Base-by-base conservation (phyloP, 768 basidiomycete genomes). In the Holtermannia corniformis region DNA sequence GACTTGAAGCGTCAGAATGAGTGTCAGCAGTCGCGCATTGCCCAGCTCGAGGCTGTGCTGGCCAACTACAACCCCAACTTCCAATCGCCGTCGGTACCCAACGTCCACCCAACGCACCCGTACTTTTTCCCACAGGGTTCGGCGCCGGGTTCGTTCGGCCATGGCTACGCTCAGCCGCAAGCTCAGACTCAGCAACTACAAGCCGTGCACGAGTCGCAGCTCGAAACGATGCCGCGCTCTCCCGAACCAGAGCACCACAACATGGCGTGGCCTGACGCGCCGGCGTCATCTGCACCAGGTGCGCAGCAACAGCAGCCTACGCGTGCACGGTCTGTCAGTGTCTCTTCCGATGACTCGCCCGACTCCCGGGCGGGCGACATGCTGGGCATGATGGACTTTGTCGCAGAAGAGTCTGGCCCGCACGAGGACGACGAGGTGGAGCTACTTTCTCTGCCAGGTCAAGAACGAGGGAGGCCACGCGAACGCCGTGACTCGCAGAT, bases 1-100 rank as follows among this genome's bases (percentile, higher is more conserved):
- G 64, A 66, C 41, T 52, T 66, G 12, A 50, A 54, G 25, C 62
- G 58, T 13, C 22, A 56, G 14, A 63, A 54, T 22, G 57, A 59
- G 12, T 41, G 56, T 2, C 64, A 63, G 50, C 49, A 55, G 4
- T 37, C 44, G 20, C 52, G 64, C 13, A 63, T 66, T 28, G 58
- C 54, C 19, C 60, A 66, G n/a, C 60, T 66, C 5, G 64, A 66
- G 48, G 43, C 51, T 5, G 43, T 62, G 42, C 23, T 63, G 23
- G 26, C 41, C 19, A 43, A 44, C 5, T 58, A 47, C 23, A 56
- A 56, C 47, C 57, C 57, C 25, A 44, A 46, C 19, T 41, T 55
- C 41, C 57, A 55, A 23, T 27, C 57, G 4, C 23, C 46, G 10
- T 27, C 40, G 3, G 28, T 49, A 1, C 4, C 49, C 32, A 37